Evolutionary conservation across 2,329 filamentous ascomycete genomes (phyloP).

Genomic region (Triangularia verruculosa): DNA sequence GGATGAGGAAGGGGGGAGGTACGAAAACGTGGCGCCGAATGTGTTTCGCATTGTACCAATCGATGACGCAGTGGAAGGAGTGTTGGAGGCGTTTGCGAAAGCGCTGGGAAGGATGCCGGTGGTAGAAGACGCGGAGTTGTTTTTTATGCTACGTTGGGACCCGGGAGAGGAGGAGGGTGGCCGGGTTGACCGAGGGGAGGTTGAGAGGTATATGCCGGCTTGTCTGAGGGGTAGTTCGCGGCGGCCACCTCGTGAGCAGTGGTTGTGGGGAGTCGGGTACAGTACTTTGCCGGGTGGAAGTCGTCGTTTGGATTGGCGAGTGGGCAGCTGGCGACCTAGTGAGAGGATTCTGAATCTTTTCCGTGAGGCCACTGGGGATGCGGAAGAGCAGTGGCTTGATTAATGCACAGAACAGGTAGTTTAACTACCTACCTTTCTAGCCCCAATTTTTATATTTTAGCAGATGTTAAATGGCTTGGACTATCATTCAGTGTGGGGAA

Average conservation of each 20-base stretch:
- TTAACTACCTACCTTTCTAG: too few relatives aligned
- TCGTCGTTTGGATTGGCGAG: not conserved
- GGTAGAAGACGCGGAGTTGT: not conserved
- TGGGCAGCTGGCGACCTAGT: not conserved
- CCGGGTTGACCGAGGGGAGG: not conserved
- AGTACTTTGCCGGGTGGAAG: not conserved
- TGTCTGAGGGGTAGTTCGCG: not conserved
- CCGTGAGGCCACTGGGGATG: not conserved
- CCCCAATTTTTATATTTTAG: too few relatives aligned
- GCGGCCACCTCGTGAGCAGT: not conserved
- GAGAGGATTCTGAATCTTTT: not conserved
- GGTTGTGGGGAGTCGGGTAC: not conserved
- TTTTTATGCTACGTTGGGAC: not conserved
- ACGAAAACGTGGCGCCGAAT: not conserved
- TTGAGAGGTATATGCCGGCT: not conserved
- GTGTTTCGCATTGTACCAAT: not conserved
- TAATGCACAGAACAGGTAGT: too few relatives aligned
- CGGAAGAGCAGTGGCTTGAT: not conserved
- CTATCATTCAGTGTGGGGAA: too few relatives aligned
- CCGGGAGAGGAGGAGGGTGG: not conserved
- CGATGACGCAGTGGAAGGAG: not conserved
- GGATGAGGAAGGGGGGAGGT: not conserved
- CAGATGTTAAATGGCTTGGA: too few relatives aligned
- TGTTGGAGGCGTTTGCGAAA: not conserved
- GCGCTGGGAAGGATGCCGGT: not conserved